Evolutionary conservation across 1,284 basidiomycete genomes (phyloP), one percentile per base, ranked within the genome.

Genomic region (Blastosporella zonata): DNA sequence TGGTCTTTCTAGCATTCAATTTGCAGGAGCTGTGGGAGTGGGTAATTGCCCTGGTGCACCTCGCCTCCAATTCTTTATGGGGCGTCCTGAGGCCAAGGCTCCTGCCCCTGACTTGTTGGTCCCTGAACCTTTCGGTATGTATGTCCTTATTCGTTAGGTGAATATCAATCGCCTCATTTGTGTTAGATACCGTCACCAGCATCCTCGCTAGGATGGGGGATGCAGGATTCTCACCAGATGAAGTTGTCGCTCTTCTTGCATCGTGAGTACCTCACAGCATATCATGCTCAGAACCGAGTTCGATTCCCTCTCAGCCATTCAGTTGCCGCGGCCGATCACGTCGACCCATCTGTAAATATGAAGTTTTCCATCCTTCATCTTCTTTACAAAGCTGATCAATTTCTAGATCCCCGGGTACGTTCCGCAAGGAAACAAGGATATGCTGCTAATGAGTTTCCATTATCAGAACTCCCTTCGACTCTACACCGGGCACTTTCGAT

Each of bases 21-120:
- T 74, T 46, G 70, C 70, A 17, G 67, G 66, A 38, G 69, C 71
- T 15, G 63, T 72, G 33, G 72, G 69, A 28, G 56, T 69, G 12
- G 62, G 59, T 50, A 74, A 72, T 53, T 75, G 73, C 55, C 65
- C 70, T 10, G 73, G 71, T 29, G 69, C 71, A 34, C 73, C 71
- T 4, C 63, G 62, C 6, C 62, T 73, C 10, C 45, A 65, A 21
- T 71, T 71, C 62, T 60, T 73, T 49, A 38, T 71, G 31, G 72
- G 72, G 46, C 61, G 69, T 25, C 64, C 66, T 6, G 29, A 42
- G 8, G 61, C 69, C 2, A 62, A 38, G 6, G 65, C 60, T 4
- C 58, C 71, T 5, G 63, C 73, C 18, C 71, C 70, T 12, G 66
- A 71, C 38, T 48, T 55, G 20, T 55, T 70, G 36, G 60, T 76